Evolutionary conservation across 106 monocot genomes (phyloP), one percentile per base, ranked within the genome.

Genomic region (Allium fistulosum): DNA sequence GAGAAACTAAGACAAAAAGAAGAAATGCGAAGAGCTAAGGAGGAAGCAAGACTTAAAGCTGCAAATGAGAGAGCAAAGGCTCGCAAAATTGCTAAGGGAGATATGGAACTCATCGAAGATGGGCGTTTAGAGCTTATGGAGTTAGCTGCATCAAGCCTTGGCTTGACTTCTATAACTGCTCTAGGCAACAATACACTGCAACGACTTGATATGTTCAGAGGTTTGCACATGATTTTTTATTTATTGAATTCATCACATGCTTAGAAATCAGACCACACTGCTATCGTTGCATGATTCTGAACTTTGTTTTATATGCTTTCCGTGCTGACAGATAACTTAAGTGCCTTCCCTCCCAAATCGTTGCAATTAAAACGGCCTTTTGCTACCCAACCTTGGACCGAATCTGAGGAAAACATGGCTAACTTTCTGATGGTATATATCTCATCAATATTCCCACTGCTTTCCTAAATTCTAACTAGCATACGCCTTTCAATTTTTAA

Each of bases 51-150:
- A 69, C 78, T 84, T 16, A 97, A 97, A 71, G 97, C 92, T 73
- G 92, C 92, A 53, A 84, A 68, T 76, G 92, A 89, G 66, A 87
- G 92, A 68, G 92, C 97, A 57, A 82, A 88, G 14, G 97, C 97
- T 72, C 97, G 97, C 58, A 88, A 80, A 78, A 82, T 97, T 61
- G 92, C 97, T 7, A 86, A 68, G 60, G 97, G 90, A 72, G 89
- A 84, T 71, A 92, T 87, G 97, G 97, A 97, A 48, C 82, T 89
- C 57, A 66, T 97, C 57, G 97, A 97, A 71, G 97, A 97, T 83
- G 97, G 92, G 47, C 86, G 89, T 5, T 84, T 97, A 69, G 97
- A 97, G 72, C 84, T 97, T 49, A 92, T 97, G 97, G 97, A 97
- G 65, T 67, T 97, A 58, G 92, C 92, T 79, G 84, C 97, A 65